phyloP scores from a whole-genome alignment of 345 rosid genomes.

The Eucalyptus cloeziana region DNA sequence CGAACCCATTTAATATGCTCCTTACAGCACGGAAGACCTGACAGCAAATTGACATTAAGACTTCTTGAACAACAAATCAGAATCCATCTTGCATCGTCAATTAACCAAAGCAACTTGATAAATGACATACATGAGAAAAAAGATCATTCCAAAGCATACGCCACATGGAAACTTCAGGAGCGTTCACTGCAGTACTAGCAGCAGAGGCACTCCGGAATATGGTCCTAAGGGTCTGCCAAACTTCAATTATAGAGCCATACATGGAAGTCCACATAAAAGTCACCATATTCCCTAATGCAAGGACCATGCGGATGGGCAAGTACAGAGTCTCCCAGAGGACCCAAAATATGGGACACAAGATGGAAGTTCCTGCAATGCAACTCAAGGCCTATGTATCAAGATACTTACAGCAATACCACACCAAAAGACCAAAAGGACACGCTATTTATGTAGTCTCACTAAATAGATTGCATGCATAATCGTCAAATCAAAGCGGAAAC shows the following conservation, averaged over 20 bases:
- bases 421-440: not conserved
- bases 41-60: not conserved
- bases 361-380: conserved; percentile 34
- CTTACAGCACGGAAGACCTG: conserved; percentile 91
- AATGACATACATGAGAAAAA: conserved; percentile 66
- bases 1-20: conserved; percentile 82
- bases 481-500: not conserved
- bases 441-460: not conserved
- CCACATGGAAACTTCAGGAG: conserved; percentile 77
- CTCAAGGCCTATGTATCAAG: not conserved
- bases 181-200: conserved; percentile 41
- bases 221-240: conserved; percentile 47
- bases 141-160: conserved; percentile 94
- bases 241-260: conserved; percentile 25
- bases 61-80: not conserved
- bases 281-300: conserved; percentile 32
- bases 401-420: not conserved
- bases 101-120: not conserved
- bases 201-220: conserved; percentile 48
- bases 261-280: conserved; percentile 30
- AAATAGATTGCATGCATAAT: not conserved
- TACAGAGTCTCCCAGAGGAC: conserved; percentile 55
- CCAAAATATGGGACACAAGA: conserved; percentile 58
- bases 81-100: not conserved
- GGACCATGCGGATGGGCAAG: conserved; percentile 52